These are phyloP conservation scores for Schizothecium vesticola DNA, from an alignment of 495 filamentous ascomycete species.

Conservation along the genomic window DNA sequence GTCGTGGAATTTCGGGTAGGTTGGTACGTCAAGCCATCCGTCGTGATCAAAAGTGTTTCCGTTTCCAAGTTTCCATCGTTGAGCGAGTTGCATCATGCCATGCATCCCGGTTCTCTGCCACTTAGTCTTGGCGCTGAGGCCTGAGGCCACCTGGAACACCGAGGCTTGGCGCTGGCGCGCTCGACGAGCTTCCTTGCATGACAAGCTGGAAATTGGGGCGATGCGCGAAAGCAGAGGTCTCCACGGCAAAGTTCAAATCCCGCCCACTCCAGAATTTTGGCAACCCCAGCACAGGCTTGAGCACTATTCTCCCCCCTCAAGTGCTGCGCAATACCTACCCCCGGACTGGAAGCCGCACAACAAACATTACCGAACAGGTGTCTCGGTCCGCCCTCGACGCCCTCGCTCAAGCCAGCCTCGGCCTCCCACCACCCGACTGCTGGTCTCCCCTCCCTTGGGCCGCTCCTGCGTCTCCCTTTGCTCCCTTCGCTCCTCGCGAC, in stretches of 20 bases:
- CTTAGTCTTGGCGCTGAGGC: background rate
- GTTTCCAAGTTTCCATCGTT: background rate
- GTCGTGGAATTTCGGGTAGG: background rate
- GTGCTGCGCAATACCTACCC: background rate
- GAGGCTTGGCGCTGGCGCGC: conserved; percentile 9
- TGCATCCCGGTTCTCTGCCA: background rate
- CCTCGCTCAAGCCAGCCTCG: background rate
- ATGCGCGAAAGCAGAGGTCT: conserved; percentile 18
- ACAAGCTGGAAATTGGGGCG: conserved; percentile 24
- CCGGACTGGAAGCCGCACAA: background rate
- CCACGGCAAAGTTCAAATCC: conserved; percentile 21
- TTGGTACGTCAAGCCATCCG: background rate
- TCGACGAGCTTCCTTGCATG: conserved; percentile 9
- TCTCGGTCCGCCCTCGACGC: background rate
- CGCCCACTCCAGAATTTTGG: conserved; percentile 23
- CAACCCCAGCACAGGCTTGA: conserved; percentile 10
- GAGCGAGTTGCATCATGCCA: background rate
- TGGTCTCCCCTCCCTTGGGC: background rate
- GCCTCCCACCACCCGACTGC: conserved; percentile 9
- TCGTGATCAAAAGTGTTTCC: background rate
- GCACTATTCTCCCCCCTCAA: conserved; percentile 3
- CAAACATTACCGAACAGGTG: background rate
- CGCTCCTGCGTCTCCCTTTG: background rate
- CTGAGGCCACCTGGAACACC: background rate
- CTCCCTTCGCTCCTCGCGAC: background rate